These are phyloP conservation scores for Amanita rubescens DNA, from an alignment of 768 basidiomycete species.

Conservation along the genomic window DNA sequence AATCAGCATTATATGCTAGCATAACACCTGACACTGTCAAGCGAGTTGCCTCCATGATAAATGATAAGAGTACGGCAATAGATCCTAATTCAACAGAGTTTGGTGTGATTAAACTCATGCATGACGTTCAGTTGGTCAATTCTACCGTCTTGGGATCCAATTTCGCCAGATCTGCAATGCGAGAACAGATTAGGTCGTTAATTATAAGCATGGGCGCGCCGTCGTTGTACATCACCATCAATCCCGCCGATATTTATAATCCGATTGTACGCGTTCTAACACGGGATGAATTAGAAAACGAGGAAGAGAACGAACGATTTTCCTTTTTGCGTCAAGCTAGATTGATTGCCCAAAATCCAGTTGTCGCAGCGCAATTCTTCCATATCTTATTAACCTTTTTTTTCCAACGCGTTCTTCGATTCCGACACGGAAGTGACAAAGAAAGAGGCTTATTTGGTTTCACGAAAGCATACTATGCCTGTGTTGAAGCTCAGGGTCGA, in stretches of 20 bases:
- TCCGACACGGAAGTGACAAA: conserved; percentile 25
- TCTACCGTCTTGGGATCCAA: background rate
- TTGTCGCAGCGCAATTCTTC: conserved; percentile 34
- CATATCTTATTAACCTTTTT: conserved; percentile 31
- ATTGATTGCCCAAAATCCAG: conserved; percentile 35
- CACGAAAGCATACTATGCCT: too few species aligned
- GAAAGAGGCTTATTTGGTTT: too few species aligned
- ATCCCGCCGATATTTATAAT: too few species aligned
- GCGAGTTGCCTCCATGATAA: background rate
- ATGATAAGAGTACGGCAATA: background rate
- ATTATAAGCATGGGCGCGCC: conserved; percentile 29
- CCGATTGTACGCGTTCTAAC: conserved; percentile 32
- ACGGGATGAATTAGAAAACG: conserved; percentile 25
- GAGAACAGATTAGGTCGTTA: background rate
- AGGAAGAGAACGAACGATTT: too few species aligned
- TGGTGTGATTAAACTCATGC: conserved; percentile 16
- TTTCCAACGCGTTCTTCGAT: conserved; percentile 21
- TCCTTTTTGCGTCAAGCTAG: conserved; percentile 31
- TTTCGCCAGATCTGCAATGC: background rate
- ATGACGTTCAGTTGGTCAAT: conserved; percentile 13
- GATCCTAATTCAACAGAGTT: conserved; percentile 18
- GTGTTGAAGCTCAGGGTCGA: too few species aligned
- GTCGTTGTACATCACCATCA: conserved; percentile 37
- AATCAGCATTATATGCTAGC: background rate
- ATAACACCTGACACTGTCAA: background rate